phyloP scores from a whole-genome alignment of 306 rosid species.

The Arachis stenosperma region DNA sequence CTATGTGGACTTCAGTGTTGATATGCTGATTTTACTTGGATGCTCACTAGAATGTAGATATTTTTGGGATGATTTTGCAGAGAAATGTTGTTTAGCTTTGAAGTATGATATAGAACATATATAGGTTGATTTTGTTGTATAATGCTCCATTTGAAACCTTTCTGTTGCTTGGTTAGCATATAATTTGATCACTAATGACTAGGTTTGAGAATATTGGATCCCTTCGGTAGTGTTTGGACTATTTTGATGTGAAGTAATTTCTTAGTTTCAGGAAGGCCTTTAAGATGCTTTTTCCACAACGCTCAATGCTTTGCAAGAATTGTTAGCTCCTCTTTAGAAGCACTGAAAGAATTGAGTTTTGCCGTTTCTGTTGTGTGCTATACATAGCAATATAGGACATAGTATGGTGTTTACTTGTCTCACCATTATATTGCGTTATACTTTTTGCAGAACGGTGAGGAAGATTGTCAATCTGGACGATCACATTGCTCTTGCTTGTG shows the following conservation, averaged over 20 bases:
- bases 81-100: neutral
- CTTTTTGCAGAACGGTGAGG: conserved; percentile 45
- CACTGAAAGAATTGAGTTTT: neutral
- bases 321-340: neutral
- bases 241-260: neutral
- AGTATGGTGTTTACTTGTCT: neutral
- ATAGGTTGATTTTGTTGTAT: neutral
- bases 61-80: neutral
- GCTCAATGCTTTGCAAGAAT: neutral
- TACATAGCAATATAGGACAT: neutral
- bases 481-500: conserved; percentile 87
- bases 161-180: neutral
- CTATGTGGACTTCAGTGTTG: neutral
- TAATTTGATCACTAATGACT: neutral
- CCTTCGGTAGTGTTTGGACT: neutral
- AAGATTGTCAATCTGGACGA: conserved; percentile 54
- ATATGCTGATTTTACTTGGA: neutral
- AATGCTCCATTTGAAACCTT: neutral
- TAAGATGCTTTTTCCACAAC: neutral
- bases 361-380: neutral
- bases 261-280: neutral
- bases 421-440: conserved; percentile 5
- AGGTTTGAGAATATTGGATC: neutral
- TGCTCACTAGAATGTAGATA: neutral
- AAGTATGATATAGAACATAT: neutral